Evolutionary conservation across 1,284 basidiomycete species (phyloP).

Genomic region (Irpex lacteus): DNA sequence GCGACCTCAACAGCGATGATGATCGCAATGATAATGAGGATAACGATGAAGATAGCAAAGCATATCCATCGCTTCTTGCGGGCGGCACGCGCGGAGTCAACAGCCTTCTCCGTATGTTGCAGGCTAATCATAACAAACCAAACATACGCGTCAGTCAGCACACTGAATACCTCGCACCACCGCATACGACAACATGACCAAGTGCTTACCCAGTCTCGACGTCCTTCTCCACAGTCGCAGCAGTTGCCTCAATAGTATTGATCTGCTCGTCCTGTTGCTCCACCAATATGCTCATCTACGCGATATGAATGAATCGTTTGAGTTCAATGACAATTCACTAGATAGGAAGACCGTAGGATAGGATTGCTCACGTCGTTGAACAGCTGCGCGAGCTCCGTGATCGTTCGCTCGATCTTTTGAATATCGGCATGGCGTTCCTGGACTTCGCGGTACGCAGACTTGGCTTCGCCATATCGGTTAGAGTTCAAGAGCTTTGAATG

Average conservation of each 20-base stretch:
- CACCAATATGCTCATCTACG: slow-evolving; percentile 84
- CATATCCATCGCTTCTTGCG: slow-evolving; percentile 95
- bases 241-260: slow-evolving; percentile 74
- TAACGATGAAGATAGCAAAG: slow-evolving; percentile 57
- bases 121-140: slow-evolving; percentile 44
- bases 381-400: slow-evolving; percentile 91
- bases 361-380: slow-evolving; percentile 79
- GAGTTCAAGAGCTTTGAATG: slow-evolving; percentile 76
- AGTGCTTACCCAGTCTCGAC: slow-evolving; percentile 75
- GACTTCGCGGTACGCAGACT: slow-evolving; percentile 91
- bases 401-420: slow-evolving; percentile 89
- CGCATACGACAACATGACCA: neutral
- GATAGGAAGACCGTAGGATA: neutral
- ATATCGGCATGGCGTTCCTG: slow-evolving; percentile 97
- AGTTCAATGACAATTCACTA: neutral
- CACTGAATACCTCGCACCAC: neutral
- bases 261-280: slow-evolving; percentile 92
- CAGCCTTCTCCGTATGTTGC: slow-evolving; percentile 82
- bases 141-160: neutral
- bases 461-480: slow-evolving; percentile 88
- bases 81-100: slow-evolving; percentile 83
- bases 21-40: slow-evolving; percentile 64
- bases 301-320: slow-evolving; percentile 1
- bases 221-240: slow-evolving; percentile 73
- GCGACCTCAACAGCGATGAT: slow-evolving; percentile 47